Conservation (phyloP, 306 rosid species). For the Nissolia schottii region DNA sequence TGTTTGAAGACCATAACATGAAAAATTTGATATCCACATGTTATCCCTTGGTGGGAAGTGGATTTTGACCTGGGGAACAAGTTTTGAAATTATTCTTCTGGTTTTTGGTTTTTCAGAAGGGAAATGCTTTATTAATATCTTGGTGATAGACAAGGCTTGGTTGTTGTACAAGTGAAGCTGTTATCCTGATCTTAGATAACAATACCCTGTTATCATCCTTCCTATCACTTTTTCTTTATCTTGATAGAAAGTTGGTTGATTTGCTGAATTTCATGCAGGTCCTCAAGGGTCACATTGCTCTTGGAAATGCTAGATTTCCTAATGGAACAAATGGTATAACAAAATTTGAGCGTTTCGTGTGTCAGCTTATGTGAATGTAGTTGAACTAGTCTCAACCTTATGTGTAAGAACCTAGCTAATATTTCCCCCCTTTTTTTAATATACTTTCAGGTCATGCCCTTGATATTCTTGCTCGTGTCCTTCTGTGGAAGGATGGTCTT, state of each 20-base stretch:
- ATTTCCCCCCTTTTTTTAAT: not conserved
- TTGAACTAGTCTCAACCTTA: not conserved
- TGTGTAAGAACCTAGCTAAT: not conserved
- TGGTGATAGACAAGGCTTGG: not conserved
- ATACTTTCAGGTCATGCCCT: slow-evolving; percentile 60
- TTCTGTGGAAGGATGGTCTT: slow-evolving; percentile 92
- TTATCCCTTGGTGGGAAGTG: slow-evolving; percentile 6
- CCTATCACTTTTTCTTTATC: not conserved
- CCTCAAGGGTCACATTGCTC: slow-evolving; percentile 87
- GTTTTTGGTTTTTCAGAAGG: not conserved
- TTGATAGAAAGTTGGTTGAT: slow-evolving; percentile 14
- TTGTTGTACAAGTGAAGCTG: not conserved
- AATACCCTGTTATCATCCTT: not conserved
- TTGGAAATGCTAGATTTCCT: slow-evolving; percentile 92
- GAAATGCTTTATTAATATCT: not conserved
- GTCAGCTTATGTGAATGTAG: slow-evolving; percentile 8
- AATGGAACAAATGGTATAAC: slow-evolving; percentile 85
- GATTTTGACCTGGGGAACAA: not conserved
- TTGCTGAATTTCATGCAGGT: slow-evolving; percentile 55
- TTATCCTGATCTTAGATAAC: not conserved
- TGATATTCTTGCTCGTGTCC: slow-evolving; percentile 94
- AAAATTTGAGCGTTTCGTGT: not conserved
- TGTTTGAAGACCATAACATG: not conserved
- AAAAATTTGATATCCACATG: slow-evolving; percentile 9
- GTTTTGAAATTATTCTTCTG: not conserved